Evolutionary conservation across 257 asterid genomes (phyloP).

Genomic region (Solanum gracilifrons): DNA sequence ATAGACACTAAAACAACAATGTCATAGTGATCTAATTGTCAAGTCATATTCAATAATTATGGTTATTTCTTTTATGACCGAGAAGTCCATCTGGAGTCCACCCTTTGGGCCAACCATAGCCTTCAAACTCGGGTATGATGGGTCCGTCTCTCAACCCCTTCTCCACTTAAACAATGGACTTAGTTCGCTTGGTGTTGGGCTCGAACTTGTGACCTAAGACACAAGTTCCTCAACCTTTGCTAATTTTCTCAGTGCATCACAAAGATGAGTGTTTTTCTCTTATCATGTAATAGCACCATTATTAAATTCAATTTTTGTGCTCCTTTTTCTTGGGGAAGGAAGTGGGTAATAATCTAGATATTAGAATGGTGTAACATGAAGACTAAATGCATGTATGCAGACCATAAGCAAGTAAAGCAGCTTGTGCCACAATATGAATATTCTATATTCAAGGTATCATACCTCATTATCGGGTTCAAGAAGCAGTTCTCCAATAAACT

Average conservation of each 20-base stretch:
- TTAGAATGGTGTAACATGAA: neutral
- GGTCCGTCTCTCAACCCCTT: neutral
- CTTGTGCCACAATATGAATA: neutral
- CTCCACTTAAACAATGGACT: neutral
- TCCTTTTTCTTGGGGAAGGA: neutral
- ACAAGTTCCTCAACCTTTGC: neutral
- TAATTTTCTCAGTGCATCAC: neutral
- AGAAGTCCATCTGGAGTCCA: neutral
- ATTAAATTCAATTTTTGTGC: neutral
- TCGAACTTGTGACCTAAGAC: neutral
- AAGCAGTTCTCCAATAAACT: constrained; percentile 81
- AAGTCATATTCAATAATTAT: neutral
- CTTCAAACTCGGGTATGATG: neutral
- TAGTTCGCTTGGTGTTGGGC: neutral
- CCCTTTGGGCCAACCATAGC: neutral
- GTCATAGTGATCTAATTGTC: neutral
- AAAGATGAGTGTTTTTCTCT: neutral
- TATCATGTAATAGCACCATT: neutral
- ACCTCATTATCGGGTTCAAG: constrained; percentile 59
- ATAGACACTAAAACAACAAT: neutral
- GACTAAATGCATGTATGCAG: neutral
- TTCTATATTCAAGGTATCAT: neutral
- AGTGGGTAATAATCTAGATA: neutral
- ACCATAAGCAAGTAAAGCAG: neutral
- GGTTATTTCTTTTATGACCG: neutral